Percentiles rank a stretch among this genome's conserved stretches.
Evolutionary conservation across 768 basidiomycete species (phyloP).

Genomic region (Lactifluus rugatus): DNA sequence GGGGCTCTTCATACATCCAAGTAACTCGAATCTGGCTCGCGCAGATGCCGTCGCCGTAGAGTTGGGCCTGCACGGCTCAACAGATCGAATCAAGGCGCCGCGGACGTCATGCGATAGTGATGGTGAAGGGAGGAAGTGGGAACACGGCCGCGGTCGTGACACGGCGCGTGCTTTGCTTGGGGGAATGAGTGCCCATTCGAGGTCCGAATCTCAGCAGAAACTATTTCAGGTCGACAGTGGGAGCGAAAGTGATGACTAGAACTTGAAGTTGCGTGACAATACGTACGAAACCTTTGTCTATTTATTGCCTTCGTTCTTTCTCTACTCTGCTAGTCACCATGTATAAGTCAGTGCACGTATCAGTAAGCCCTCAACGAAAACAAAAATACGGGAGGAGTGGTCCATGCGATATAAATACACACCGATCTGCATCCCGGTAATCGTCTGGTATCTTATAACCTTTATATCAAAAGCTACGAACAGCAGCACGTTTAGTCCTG

Average conservation of each 20-base stretch:
- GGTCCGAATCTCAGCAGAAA: conserved; percentile 8
- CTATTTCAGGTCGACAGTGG: conserved; percentile 16
- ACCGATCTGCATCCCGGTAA: background rate
- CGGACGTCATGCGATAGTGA: conserved; percentile 29
- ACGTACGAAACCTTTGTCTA: background rate
- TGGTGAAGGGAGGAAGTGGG: conserved; percentile 30
- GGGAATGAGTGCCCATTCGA: conserved; percentile 11
- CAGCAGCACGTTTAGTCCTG: background rate
- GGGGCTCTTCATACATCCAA: conserved; percentile 53
- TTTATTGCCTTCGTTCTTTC: background rate
- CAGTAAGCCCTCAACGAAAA: background rate
- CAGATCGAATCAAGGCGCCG: conserved; percentile 37
- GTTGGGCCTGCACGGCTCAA: conserved; percentile 41
- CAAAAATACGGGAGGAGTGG: background rate
- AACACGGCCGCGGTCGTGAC: conserved; percentile 41
- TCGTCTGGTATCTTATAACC: background rate
- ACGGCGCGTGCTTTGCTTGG: conserved; percentile 38
- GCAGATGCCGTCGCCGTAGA: conserved; percentile 53
- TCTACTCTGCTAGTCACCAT: background rate
- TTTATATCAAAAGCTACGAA: background rate
- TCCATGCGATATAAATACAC: background rate
- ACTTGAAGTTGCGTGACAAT: too few relatives aligned
- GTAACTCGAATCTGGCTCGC: conserved; percentile 52
- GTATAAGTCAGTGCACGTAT: conserved; percentile 8
- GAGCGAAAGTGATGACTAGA: conserved; percentile 14